phyloP scores from a whole-genome alignment of 495 filamentous ascomycete genomes.

The Xylaria nigripes region DNA sequence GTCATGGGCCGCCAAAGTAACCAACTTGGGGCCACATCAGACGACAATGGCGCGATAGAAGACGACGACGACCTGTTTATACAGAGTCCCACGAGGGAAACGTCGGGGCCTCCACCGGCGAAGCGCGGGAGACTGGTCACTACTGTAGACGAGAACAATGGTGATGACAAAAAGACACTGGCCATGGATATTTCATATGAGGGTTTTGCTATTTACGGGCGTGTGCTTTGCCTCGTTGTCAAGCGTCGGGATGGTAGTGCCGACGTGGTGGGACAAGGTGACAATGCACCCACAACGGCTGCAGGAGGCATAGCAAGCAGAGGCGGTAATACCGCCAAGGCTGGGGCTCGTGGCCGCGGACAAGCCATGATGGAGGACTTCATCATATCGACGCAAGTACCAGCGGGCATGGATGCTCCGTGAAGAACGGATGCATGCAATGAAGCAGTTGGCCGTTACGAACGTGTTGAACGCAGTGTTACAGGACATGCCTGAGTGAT shows the following conservation, averaged over 20 bases:
- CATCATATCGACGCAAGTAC: conserved; percentile 67
- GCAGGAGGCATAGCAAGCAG: conserved; percentile 19
- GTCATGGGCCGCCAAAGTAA: conserved; percentile 8
- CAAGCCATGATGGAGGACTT: conserved; percentile 90
- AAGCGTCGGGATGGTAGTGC: conserved; percentile 44
- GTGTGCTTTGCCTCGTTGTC: conserved; percentile 83
- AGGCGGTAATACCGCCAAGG: conserved; percentile 24
- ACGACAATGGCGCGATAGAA: conserved; percentile 15
- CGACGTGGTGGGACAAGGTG: conserved; percentile 19
- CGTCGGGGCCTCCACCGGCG: conserved; percentile 26
- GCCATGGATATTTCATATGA: conserved; percentile 79
- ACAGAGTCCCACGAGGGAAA: conserved; percentile 15
- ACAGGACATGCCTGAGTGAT: background rate
- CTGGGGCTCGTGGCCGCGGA: conserved; percentile 36
- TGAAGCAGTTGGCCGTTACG: conserved; percentile 1
- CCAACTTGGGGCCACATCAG: conserved; percentile 18
- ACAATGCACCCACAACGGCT: conserved; percentile 15
- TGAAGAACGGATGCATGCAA: conserved; percentile 10
- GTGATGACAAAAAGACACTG: conserved; percentile 84
- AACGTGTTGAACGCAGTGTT: background rate
- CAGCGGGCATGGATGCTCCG: conserved; percentile 28
- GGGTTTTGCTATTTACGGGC: conserved; percentile 89
- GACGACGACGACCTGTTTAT: conserved; percentile 34
- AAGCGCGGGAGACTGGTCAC: conserved; percentile 42
- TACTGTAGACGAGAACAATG: conserved; percentile 30